Evolutionary conservation across 2,329 filamentous ascomycete genomes (phyloP), one percentile per base, ranked within the genome.

Genomic region (Xylaria hypoxylon): DNA sequence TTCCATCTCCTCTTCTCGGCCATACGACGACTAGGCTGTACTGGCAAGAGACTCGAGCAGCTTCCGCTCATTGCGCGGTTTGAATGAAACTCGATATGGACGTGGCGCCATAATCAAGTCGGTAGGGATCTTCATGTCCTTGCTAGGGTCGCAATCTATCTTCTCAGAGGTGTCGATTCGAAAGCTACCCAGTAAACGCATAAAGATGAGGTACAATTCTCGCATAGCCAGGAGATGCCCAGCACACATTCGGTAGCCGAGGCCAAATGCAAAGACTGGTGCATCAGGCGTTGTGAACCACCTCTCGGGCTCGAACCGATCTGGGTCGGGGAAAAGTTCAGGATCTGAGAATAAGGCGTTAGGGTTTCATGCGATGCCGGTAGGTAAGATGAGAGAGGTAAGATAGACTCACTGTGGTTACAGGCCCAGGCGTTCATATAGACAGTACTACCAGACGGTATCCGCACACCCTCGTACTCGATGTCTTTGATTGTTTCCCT

Each of bases 361-460:
- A 65, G 52, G 5, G 22, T 26, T n/a, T 10, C 5, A 17, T 19
- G n/a, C 33, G 13, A 40, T 40, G 38, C n/a, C 22, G 5, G 13
- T 15, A 15, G 11, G 17, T 22, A 6, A 11, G n/a, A 50, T 6
- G 22, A 62, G 17, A 15, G 24, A 61, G 22, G 5, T 13, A 31
- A 19, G 22, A 19, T 31, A 35, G 33, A 68, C 74, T 70, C 51
- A 76, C 75, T 72, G 31, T 59, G 65, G 28, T 73, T 76, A 35
- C 75, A 76, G 6, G 74, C 73, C 74, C 74, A 76, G 2, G 72
- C 73, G 47, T 76, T 76, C 91, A 95, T 90, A 79, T 94, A 93
- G 72, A 95, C 93, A 1, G 90, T 92, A 0, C 90, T 94, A 1
- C 91, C 90, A 0, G 91, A 85, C 0, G 92, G 92, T 42, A 96